These are phyloP conservation scores for Pisolithus orientalis DNA, from an alignment of 768 basidiomycete genomes.

Conservation along the genomic window DNA sequence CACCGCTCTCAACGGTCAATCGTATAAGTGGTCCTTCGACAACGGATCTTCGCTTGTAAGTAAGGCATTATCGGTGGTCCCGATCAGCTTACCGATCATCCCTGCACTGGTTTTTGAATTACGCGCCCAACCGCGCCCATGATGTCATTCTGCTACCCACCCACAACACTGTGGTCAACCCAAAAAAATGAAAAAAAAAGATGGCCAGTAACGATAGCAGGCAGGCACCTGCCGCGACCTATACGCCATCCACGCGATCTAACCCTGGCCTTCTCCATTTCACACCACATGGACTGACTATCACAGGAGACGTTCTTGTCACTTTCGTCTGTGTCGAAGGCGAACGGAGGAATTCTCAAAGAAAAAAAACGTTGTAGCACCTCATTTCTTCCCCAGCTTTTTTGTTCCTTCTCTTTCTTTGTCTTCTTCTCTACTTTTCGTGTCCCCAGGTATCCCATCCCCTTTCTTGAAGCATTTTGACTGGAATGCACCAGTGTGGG, in stretches of 20 bases:
- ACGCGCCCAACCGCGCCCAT: no score
- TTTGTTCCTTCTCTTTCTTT: not conserved
- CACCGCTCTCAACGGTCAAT: slow-evolving; percentile 28
- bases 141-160: no score
- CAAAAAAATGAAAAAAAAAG: slow-evolving; percentile 2
- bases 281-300: slow-evolving; percentile 28
- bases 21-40: slow-evolving; percentile 29
- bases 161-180: no score
- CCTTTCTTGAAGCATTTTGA: no score
- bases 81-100: slow-evolving; percentile 2
- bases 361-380: slow-evolving; percentile 8
- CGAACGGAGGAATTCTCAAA: slow-evolving; percentile 25
- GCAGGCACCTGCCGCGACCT: slow-evolving; percentile 27
- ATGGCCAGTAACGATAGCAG: slow-evolving; percentile 29
- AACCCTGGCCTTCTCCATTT: slow-evolving; percentile 28
- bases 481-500: not conserved
- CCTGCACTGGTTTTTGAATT: not conserved
- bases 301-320: slow-evolving; percentile 26
- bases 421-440: not conserved
- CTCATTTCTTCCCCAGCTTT: not conserved
- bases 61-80: not conserved
- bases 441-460: no score
- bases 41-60: slow-evolving; percentile 27
- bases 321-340: slow-evolving; percentile 29
- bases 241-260: slow-evolving; percentile 15